Evolutionary conservation across 2,329 filamentous ascomycete species (phyloP).

Genomic region (Pseudogymnoascus sp.): DNA sequence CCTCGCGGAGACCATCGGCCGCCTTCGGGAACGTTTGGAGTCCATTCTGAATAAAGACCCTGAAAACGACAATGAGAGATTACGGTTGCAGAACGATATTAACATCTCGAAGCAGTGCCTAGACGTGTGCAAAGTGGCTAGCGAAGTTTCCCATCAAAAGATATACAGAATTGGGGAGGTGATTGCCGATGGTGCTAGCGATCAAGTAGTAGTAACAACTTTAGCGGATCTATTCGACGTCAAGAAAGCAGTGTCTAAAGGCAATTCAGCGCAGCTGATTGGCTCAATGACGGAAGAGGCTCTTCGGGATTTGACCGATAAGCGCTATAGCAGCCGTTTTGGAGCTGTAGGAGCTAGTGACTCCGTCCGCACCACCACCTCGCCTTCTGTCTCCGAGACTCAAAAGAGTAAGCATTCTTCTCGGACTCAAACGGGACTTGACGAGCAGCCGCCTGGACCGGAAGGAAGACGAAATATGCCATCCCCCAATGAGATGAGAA

Average conservation of each 20-base stretch:
- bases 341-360: conserved; percentile 14
- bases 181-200: conserved; percentile 5
- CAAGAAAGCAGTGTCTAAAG: conserved; percentile 29
- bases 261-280: conserved; percentile 29
- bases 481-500: conserved; percentile 26
- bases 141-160: conserved; percentile 27
- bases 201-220: conserved; percentile 31
- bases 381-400: conserved; percentile 12
- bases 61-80: conserved; percentile 21
- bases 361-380: conserved; percentile 9
- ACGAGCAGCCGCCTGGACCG: conserved; percentile 18
- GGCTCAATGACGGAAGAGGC: conserved; percentile 29
- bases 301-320: conserved; percentile 22
- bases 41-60: conserved; percentile 19
- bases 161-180: conserved; percentile 19
- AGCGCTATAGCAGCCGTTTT: conserved; percentile 27
- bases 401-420: conserved; percentile 10
- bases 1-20: conserved; percentile 26
- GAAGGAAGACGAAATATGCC: conserved; percentile 18
- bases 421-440: conserved; percentile 14
- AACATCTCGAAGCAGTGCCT: conserved; percentile 30
- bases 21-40: conserved; percentile 28
- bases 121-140: conserved; percentile 31
- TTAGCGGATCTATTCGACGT: conserved; percentile 35
- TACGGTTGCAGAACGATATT: conserved; percentile 29